Conservation (phyloP, 2,329 filamentous ascomycete genomes). For the Pseudogymnoascus pannorum region DNA sequence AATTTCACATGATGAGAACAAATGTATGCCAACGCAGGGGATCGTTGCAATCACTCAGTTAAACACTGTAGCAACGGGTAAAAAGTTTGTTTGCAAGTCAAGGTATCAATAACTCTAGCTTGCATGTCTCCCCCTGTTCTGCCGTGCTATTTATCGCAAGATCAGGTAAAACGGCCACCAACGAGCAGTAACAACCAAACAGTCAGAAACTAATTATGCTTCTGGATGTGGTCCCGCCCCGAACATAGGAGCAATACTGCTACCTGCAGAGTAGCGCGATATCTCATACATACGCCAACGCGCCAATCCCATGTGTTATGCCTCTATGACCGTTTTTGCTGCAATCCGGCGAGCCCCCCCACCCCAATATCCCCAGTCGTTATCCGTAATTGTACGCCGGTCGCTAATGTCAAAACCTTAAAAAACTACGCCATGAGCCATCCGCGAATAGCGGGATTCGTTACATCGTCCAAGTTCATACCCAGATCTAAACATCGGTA, state of each 20-base stretch:
- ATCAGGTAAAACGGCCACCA: conserved; percentile 1
- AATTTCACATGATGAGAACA: not conserved
- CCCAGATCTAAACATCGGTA: conserved; percentile 21
- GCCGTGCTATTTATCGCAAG: conserved; percentile 5
- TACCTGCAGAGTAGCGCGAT: not conserved
- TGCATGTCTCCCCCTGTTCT: conserved; percentile 1
- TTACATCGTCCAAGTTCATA: conserved; percentile 3
- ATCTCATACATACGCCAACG: conserved; percentile 4
- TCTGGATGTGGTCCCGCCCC: not conserved
- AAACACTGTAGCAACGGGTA: not conserved
- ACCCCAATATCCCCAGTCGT: conserved; percentile 2
- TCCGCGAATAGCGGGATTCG: not conserved
- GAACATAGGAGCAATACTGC: conserved; percentile 1
- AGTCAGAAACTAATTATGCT: conserved; percentile 1
- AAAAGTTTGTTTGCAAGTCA: not conserved
- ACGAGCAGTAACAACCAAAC: not conserved
- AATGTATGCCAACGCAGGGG: not conserved
- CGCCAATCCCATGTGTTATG: conserved; percentile 3
- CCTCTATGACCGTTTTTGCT: conserved; percentile 7
- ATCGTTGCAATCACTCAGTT: not conserved
- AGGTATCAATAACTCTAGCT: not conserved
- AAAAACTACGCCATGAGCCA: conserved; percentile 3
- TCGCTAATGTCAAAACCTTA: conserved; percentile 6
- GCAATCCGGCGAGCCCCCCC: not conserved
- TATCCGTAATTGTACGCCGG: conserved; percentile 6